Conservation (phyloP, 352 stramenopile species). For the Pythium grandisporangium region DNA sequence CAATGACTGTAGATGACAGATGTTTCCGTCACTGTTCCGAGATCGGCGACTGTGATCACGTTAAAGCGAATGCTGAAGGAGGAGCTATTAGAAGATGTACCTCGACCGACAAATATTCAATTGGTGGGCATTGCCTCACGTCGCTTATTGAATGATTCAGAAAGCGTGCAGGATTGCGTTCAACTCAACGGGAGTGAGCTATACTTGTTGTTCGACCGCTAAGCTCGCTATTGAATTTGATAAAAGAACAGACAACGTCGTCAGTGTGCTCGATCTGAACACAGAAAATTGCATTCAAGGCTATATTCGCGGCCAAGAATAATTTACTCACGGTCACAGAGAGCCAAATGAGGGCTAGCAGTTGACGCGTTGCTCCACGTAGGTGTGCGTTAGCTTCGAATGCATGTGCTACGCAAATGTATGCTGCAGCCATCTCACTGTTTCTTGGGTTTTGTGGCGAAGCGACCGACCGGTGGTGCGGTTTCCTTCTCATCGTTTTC, state of each 20-base stretch:
- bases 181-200: constrained; percentile 7
- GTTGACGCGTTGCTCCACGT: too few species aligned
- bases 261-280: too few species aligned
- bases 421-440: too few species aligned
- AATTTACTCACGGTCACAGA: too few species aligned
- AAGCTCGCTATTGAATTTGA: too few species aligned
- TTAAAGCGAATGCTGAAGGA: constrained; percentile 10
- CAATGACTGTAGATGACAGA: constrained; percentile 2
- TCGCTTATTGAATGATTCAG: constrained; percentile 10
- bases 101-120: constrained; percentile 9
- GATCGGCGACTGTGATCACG: constrained; percentile 6
- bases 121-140: constrained; percentile 9
- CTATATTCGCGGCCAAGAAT: too few species aligned
- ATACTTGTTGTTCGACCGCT: constrained; percentile 14
- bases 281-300: too few species aligned
- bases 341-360: too few species aligned
- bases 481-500: constrained; percentile 40
- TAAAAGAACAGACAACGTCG: too few species aligned
- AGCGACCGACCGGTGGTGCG: constrained; percentile 44
- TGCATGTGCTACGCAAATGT: too few species aligned
- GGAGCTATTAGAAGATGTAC: constrained; percentile 6
- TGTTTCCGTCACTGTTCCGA: background rate
- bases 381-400: too few species aligned
- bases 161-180: constrained; percentile 8
- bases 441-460: constrained; percentile 35